Evolutionary conservation across 768 basidiomycete genomes (phyloP).

Genomic region (Mycena amicta): DNA sequence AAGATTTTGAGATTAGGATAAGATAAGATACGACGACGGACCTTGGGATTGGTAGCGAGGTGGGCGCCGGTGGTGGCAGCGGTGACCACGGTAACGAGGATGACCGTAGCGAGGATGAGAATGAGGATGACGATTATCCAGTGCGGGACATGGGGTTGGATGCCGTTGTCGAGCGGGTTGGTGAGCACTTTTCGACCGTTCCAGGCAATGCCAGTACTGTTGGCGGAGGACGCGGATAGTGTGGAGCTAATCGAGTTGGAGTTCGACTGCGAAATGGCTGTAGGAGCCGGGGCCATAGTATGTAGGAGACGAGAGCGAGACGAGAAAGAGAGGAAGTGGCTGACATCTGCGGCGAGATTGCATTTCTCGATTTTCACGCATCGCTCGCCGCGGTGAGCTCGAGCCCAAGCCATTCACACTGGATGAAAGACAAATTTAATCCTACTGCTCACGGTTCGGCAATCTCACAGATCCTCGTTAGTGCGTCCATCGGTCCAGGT

Average conservation of each 20-base stretch:
- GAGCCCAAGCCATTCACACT: no score
- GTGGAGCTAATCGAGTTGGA: not conserved
- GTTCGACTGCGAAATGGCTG: not conserved
- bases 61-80: not conserved
- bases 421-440: no score
- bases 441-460: no score
- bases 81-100: not conserved
- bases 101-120: not conserved
- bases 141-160: conserved; percentile 2
- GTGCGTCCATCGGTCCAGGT: no score
- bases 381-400: no score
- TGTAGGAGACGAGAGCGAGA: no score
- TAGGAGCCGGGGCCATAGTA: not conserved
- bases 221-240: not conserved
- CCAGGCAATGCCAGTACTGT: not conserved
- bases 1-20: not conserved
- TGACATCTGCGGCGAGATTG: no score
- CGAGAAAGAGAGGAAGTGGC: no score
- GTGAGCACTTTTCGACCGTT: not conserved
- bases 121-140: not conserved
- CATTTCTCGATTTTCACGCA: no score
- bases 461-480: no score
- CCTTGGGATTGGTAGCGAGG: not conserved
- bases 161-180: conserved; percentile 2
- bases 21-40: not conserved